These are phyloP conservation scores for Globisporangium yorkense DNA, from an alignment of 352 stramenopile species.

Conservation along the genomic window DNA sequence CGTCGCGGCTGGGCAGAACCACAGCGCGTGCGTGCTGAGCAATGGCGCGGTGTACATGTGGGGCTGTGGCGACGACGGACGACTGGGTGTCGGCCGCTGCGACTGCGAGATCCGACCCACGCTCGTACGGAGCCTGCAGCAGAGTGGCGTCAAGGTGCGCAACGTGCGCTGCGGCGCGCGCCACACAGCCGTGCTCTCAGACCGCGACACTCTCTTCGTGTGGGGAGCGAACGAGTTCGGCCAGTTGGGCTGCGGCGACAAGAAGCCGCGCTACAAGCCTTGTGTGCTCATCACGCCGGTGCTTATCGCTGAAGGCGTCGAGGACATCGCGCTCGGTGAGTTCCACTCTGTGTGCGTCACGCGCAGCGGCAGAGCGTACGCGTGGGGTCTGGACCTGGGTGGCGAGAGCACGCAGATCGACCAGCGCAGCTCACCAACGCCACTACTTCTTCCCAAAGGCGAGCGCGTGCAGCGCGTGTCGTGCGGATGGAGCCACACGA, in stretches of 20 bases:
- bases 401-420: slow-evolving; percentile 33
- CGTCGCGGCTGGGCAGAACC: slow-evolving; percentile 63
- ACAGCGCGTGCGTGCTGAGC: slow-evolving; percentile 65
- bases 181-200: slow-evolving; percentile 63
- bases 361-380: slow-evolving; percentile 30
- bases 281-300: slow-evolving; percentile 33
- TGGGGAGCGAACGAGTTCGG: slow-evolving; percentile 81
- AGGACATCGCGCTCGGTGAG: slow-evolving; percentile 56
- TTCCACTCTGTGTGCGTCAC: slow-evolving; percentile 70
- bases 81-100: slow-evolving; percentile 36
- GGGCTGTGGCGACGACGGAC: slow-evolving; percentile 66
- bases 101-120: slow-evolving; percentile 34
- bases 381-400: slow-evolving; percentile 61
- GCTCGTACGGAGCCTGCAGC: slow-evolving; percentile 28
- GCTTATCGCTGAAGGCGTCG: slow-evolving; percentile 41
- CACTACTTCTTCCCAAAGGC: slow-evolving; percentile 23
- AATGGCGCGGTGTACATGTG: slow-evolving; percentile 73
- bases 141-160: slow-evolving; percentile 33
- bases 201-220: slow-evolving; percentile 61
- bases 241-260: slow-evolving; percentile 62
- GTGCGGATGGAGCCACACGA: slow-evolving; percentile 65
- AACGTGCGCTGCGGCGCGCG: slow-evolving; percentile 57
- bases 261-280: slow-evolving; percentile 29
- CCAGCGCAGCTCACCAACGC: slow-evolving; percentile 25
- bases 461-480: slow-evolving; percentile 40